These are phyloP conservation scores for Leccinum rimulosum DNA, from an alignment of 768 basidiomycete genomes.

Conservation along the genomic window DNA sequence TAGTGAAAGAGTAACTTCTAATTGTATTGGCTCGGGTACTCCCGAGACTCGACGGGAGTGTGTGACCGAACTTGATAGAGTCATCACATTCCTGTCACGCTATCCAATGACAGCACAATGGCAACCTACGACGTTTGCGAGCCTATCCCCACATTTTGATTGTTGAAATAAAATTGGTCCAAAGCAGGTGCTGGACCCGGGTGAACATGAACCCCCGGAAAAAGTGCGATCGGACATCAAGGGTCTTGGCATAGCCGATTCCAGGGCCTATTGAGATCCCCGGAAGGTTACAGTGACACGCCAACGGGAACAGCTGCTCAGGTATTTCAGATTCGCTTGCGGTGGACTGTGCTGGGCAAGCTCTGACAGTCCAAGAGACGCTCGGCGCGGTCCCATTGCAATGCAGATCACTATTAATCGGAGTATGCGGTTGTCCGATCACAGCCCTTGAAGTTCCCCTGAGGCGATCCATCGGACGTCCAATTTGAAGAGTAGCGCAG, in stretches of 20 bases:
- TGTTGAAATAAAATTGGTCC: too few relatives aligned
- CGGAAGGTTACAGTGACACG: neutral
- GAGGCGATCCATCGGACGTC: neutral
- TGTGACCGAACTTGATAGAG: neutral
- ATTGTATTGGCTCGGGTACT: neutral
- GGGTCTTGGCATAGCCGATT: neutral
- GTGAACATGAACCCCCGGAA: neutral
- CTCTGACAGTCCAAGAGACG: neutral
- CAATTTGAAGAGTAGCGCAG: neutral
- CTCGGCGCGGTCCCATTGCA: neutral
- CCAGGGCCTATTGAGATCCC: neutral
- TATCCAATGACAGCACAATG: too few relatives aligned
- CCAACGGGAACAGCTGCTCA: neutral
- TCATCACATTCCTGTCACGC: constrained; percentile 14
- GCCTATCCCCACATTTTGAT: too few relatives aligned
- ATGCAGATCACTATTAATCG: neutral
- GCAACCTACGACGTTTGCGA: too few relatives aligned
- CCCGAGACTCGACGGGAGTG: neutral
- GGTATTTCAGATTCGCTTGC: neutral
- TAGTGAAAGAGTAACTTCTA: too few relatives aligned
- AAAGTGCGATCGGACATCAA: neutral
- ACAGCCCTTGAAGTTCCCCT: neutral
- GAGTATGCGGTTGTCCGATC: neutral
- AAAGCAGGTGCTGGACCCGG: neutral
- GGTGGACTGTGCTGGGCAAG: neutral